These are phyloP conservation scores for Vitis hybrid DNA, from an alignment of 177 flowering plant species.

Conservation along the genomic window DNA sequence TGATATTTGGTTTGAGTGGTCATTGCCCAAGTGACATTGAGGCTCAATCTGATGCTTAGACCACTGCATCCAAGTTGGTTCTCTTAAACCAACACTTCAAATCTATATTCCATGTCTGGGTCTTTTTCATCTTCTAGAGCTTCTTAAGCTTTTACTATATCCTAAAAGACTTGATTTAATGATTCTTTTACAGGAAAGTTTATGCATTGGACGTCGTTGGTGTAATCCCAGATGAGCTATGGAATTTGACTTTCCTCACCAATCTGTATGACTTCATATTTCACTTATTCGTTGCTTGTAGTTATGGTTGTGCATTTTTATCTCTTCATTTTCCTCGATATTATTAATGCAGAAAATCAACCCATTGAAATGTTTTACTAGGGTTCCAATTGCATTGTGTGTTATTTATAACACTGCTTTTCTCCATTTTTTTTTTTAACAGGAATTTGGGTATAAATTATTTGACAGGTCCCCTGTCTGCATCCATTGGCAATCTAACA, in stretches of 20 bases:
- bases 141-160: too few relatives aligned
- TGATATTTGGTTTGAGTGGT: too few relatives aligned
- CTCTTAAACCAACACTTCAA: too few relatives aligned
- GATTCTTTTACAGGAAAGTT: conserved; percentile 50
- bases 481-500: conserved; percentile 54
- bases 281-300: not conserved
- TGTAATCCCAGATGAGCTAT: conserved; percentile 58
- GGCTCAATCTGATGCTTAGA: too few relatives aligned
- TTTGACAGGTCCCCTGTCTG: conserved; percentile 66
- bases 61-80: too few relatives aligned
- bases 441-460: conserved; percentile 59
- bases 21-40: too few relatives aligned
- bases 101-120: too few relatives aligned
- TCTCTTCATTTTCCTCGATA: too few relatives aligned
- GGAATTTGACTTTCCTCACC: conserved; percentile 56
- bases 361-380: too few relatives aligned
- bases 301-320: not conserved
- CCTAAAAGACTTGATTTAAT: not conserved
- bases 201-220: conserved; percentile 44
- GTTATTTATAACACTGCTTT: not conserved
- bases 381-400: not conserved
- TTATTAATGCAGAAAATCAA: too few relatives aligned
- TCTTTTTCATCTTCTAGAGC: too few relatives aligned
- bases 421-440: conserved; percentile 16
- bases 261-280: conserved; percentile 45